phyloP scores from a whole-genome alignment of 179 eudicot genomes.

The Beta lomatogona region DNA sequence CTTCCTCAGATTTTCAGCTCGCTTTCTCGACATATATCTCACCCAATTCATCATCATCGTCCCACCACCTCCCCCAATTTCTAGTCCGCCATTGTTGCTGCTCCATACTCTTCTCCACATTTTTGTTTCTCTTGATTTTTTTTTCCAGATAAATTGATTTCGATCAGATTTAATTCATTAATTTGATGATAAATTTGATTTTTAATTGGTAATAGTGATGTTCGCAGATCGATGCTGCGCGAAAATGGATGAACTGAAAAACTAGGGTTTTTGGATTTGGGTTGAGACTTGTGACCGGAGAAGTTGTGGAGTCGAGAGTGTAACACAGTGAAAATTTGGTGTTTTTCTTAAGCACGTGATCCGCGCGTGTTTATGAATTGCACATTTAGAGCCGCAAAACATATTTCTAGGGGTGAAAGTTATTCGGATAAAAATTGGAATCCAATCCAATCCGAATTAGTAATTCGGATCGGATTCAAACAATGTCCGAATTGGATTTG shows the following conservation, averaged over 20 bases:
- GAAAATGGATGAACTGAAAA: neutral
- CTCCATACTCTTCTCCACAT: conserved; percentile 40
- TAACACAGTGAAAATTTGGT: no score
- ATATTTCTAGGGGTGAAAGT: no score
- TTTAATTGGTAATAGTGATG: neutral
- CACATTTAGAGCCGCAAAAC: no score
- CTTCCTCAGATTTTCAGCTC: conserved; percentile 56
- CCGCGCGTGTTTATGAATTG: no score
- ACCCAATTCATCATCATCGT: conserved; percentile 27
- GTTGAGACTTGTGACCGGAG: neutral
- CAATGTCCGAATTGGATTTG: no score
- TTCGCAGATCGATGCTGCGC: neutral
- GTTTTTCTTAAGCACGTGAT: no score
- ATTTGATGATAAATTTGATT: no score
- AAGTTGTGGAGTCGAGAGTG: no score
- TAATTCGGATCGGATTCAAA: no score
- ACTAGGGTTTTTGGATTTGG: conserved; percentile 18
- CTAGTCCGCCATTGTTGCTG: conserved; percentile 12
- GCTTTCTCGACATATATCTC: conserved; percentile 46
- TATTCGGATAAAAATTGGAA: no score
- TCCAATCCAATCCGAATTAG: no score
- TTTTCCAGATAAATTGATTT: neutral
- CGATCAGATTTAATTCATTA: neutral
- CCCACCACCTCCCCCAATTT: neutral
- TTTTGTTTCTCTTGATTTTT: conserved; percentile 18